A percentile compares a stretch with the other conserved stretches of the same genome.
Evolutionary conservation across 176 grass and related monocot species (phyloP).

Genomic region (Thalia dealbata): DNA sequence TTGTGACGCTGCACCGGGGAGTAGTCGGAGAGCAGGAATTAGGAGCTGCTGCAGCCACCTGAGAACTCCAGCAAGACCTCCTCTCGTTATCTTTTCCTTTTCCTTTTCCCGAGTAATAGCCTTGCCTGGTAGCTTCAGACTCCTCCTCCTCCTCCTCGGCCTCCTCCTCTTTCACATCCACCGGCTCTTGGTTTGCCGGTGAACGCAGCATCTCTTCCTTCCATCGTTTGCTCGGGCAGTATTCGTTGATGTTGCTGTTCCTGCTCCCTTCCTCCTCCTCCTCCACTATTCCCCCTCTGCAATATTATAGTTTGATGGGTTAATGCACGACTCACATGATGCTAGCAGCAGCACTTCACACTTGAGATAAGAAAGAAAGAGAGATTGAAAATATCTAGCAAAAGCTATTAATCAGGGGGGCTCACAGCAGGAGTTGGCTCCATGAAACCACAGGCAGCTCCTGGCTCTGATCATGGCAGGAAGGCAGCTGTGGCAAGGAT

Average conservation of each 20-base stretch:
- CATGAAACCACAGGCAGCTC: constrained; percentile 45
- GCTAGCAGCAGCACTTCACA: no score
- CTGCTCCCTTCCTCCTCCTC: constrained; percentile 32
- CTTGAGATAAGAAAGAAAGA: neutral
- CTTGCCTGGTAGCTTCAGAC: neutral
- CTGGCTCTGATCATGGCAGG: constrained; percentile 35
- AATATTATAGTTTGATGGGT: no score
- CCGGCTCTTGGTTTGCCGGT: constrained; percentile 24
- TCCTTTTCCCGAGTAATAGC: constrained; percentile 14
- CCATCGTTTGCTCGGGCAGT: constrained; percentile 21
- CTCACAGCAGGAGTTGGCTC: constrained; percentile 73
- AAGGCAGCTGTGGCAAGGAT: neutral
- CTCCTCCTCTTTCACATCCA: constrained; percentile 18
- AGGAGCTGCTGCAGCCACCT: constrained; percentile 21
- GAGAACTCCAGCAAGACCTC: constrained; percentile 41
- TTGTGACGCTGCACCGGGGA: constrained; percentile 60
- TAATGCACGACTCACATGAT: no score
- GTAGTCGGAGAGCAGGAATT: constrained; percentile 23
- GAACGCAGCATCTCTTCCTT: constrained; percentile 25
- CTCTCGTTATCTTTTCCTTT: no score
- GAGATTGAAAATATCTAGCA: no score
- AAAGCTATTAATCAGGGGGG: no score
- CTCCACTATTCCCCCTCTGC: constrained; percentile 32
- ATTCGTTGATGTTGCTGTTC: constrained; percentile 20
- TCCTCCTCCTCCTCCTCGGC: constrained; percentile 19